Evolutionary conservation across 345 rosid genomes (phyloP).

Genomic region (Dipteronia dyeriana): DNA sequence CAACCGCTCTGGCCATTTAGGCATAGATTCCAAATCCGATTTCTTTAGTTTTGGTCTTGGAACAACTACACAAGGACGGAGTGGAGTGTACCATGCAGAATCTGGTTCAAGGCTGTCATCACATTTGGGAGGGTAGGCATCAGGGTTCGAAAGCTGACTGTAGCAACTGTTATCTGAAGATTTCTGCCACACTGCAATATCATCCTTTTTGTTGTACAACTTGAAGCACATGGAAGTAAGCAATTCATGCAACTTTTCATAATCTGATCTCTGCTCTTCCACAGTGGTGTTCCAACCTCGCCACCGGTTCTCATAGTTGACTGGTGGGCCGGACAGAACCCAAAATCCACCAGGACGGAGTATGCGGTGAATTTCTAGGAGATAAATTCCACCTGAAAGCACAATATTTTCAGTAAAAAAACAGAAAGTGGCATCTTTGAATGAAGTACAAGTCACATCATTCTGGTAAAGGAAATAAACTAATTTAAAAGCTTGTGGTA

Average conservation of each 20-base stretch:
- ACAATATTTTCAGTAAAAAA: slow-evolving; percentile 12
- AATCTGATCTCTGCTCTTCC: slow-evolving; percentile 86
- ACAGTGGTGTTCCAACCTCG: slow-evolving; percentile 96
- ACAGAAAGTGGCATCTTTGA: slow-evolving; percentile 1
- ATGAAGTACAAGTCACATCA: not conserved
- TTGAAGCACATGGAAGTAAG: slow-evolving; percentile 93
- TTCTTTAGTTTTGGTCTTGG: slow-evolving; percentile 67
- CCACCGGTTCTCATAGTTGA: slow-evolving; percentile 89
- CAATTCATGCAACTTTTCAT: slow-evolving; percentile 75
- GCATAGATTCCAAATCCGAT: slow-evolving; percentile 58
- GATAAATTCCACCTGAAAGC: slow-evolving; percentile 88
- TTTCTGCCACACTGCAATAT: slow-evolving; percentile 97
- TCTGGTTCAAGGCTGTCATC: slow-evolving; percentile 98
- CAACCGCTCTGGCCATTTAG: slow-evolving; percentile 90
- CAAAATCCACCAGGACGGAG: slow-evolving; percentile 99
- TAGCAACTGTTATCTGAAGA: slow-evolving; percentile 70
- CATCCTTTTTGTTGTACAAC: slow-evolving; percentile 80
- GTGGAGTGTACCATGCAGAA: slow-evolving; percentile 95
- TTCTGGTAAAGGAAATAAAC: not conserved
- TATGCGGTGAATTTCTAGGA: slow-evolving; percentile 83
- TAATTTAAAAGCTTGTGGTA: not conserved
- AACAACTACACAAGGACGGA: slow-evolving; percentile 86
- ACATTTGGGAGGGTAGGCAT: slow-evolving; percentile 83
- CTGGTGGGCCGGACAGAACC: slow-evolving; percentile 98
- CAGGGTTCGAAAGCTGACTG: slow-evolving; percentile 61